Evolutionary conservation across 352 stramenopile genomes (phyloP).

Genomic region (Pythium folliculosum): DNA sequence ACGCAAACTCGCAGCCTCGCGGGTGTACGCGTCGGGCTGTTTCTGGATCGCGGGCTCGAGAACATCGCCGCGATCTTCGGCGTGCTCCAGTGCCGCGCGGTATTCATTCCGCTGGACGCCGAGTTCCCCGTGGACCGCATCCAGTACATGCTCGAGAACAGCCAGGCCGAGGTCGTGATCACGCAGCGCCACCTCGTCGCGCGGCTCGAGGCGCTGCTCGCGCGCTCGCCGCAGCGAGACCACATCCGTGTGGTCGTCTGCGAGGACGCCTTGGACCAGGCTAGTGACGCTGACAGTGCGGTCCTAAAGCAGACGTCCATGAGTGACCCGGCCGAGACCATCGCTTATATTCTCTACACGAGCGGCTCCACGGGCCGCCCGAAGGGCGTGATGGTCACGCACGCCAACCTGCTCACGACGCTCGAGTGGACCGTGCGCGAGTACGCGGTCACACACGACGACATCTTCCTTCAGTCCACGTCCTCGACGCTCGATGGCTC

Average conservation of each 20-base stretch:
- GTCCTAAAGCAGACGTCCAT: not conserved
- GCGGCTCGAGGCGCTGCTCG: slow-evolving; percentile 27
- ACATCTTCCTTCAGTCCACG: slow-evolving; percentile 70
- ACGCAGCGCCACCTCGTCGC: slow-evolving; percentile 35
- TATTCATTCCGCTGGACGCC: slow-evolving; percentile 51
- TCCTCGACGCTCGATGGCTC: slow-evolving; percentile 59
- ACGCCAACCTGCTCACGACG: slow-evolving; percentile 60
- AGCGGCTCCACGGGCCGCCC: slow-evolving; percentile 66
- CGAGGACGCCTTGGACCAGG: slow-evolving; percentile 30
- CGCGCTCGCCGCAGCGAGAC: not conserved
- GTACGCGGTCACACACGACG: slow-evolving; percentile 50
- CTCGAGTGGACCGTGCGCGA: slow-evolving; percentile 55
- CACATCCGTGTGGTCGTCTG: slow-evolving; percentile 32
- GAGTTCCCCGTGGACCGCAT: slow-evolving; percentile 51
- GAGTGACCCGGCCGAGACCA: slow-evolving; percentile 14
- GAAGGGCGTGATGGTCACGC: slow-evolving; percentile 71
- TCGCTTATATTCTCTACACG: slow-evolving; percentile 75
- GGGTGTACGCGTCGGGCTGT: slow-evolving; percentile 40
- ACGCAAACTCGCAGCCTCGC: not conserved
- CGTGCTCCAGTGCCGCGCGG: slow-evolving; percentile 35
- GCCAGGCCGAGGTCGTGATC: slow-evolving; percentile 42
- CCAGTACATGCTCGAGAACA: slow-evolving; percentile 51
- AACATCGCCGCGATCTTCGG: slow-evolving; percentile 48
- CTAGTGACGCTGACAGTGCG: not conserved
- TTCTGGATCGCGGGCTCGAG: slow-evolving; percentile 44